phyloP scores from a whole-genome alignment of 78 protist species.

The Dictyostelium discoideum region dicty_2.7 NC_007089.4:4383001-4383500 shows the following conservation, averaged over 20 bases:
- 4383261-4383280: not conserved
- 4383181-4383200: not conserved
- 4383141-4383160: not conserved
- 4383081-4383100: no score
- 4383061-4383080: no score
- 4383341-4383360: not conserved
- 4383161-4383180: not conserved
- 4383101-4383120: no score
- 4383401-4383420: not conserved
- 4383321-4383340: not conserved
- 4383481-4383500: constrained; percentile 84
- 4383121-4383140: not conserved
- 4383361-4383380: not conserved
- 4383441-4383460: constrained; percentile 66
- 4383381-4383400: not conserved
- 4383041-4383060: no score
- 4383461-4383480: constrained; percentile 79
- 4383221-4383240: not conserved
- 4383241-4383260: not conserved
- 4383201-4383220: not conserved
- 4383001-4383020: no score
- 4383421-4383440: not conserved
- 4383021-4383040: no score
- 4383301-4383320: not conserved
- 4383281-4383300: not conserved